Conservation (phyloP, 2,329 filamentous ascomycete species). For the Ceratocystiopsis minuta region DNA sequence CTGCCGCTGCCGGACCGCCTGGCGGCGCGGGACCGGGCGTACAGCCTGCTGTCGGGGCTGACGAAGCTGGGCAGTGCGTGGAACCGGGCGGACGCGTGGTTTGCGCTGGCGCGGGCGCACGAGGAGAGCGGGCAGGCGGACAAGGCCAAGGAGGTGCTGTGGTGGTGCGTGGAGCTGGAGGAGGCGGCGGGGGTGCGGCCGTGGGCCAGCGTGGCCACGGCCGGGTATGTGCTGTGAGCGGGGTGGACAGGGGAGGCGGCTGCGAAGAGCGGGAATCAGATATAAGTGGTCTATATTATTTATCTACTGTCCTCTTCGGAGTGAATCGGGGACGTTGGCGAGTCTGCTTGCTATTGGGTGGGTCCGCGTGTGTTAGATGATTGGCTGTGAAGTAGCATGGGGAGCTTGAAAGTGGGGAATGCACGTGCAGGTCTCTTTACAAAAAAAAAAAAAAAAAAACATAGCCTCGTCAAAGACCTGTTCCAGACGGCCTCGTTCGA, state of each 20-base stretch:
- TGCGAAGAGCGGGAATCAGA: too few relatives aligned
- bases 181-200: constrained; percentile 62
- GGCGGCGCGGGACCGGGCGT: constrained; percentile 79
- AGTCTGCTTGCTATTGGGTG: too few relatives aligned
- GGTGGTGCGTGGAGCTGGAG: constrained; percentile 95
- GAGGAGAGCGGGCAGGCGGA: constrained; percentile 73
- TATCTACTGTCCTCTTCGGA: too few relatives aligned
- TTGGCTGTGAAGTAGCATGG: too few relatives aligned
- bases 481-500: too few relatives aligned
- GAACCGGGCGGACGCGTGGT: constrained; percentile 91
- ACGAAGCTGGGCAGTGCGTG: constrained; percentile 77
- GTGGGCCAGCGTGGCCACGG: constrained; percentile 54
- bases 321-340: too few relatives aligned
- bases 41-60: constrained; percentile 60
- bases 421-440: too few relatives aligned
- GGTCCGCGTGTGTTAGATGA: too few relatives aligned
- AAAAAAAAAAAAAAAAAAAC: too few relatives aligned
- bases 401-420: too few relatives aligned
- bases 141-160: constrained; percentile 80
- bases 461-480: too few relatives aligned
- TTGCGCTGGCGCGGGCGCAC: constrained; percentile 66
- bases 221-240: constrained; percentile 43
- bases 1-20: constrained; percentile 63
- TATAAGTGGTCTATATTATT: too few relatives aligned
- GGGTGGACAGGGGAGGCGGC: not conserved